Evolutionary conservation across 2,329 filamentous ascomycete species (phyloP).

Genomic region (Fusarium bulbicola): DNA sequence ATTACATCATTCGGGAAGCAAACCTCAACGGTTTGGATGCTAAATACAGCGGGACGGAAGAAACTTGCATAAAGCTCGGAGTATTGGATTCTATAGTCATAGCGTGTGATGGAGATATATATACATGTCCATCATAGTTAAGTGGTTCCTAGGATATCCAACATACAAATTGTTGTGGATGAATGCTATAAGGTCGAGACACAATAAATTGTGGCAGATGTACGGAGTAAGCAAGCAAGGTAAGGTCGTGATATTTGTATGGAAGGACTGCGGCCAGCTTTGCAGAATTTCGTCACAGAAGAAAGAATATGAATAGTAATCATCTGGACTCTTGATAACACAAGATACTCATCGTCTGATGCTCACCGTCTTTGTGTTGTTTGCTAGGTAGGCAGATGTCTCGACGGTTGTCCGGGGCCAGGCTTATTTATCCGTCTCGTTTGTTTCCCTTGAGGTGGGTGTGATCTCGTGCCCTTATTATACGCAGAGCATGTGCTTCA

Average conservation of each 20-base stretch:
- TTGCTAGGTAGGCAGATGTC: not conserved
- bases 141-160: not conserved
- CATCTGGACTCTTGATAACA: not conserved
- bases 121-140: not conserved
- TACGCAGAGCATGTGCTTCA: slow-evolving; percentile 25
- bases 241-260: not conserved
- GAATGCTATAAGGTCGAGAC: not conserved
- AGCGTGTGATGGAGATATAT: not conserved
- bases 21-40: not conserved
- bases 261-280: not conserved
- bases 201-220: not conserved
- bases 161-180: not conserved
- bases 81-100: not conserved
- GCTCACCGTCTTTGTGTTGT: not conserved
- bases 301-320: not conserved
- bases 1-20: slow-evolving; percentile 36
- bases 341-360: not conserved
- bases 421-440: not conserved
- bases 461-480: slow-evolving; percentile 32
- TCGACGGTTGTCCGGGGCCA: not conserved
- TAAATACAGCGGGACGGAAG: not conserved
- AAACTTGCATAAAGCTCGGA: not conserved
- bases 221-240: not conserved
- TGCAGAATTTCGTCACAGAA: not conserved
- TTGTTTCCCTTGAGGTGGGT: slow-evolving; percentile 7